Evolutionary conservation across 306 rosid genomes (phyloP), one percentile per base, ranked within the genome.

Genomic region (Medicago lupulina): DNA sequence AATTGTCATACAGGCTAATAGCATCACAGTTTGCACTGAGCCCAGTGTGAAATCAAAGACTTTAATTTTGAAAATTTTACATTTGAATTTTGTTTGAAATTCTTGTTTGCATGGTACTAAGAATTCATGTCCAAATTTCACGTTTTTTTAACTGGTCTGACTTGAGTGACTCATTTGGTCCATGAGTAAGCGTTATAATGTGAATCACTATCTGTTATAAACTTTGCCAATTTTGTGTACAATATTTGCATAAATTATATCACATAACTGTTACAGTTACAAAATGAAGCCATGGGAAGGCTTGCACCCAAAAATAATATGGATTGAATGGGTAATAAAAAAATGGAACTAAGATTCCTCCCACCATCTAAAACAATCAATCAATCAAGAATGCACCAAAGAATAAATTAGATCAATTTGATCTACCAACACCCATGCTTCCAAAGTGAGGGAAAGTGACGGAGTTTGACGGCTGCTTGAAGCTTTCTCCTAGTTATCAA

Each of bases 401-500:
- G 65, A 77, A 80, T 76, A 74, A 81, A 51, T 43, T 76, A 43
- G 85, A 77, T 79, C 88, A 82, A 75, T 80, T 40, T 72, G 80
- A 80, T 74, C 85, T 83, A 84, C 73, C 84, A 76, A 49, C 67
- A 72, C 71, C 58, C 74, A 60, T 39, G 79, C 70, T 83, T 83
- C 86, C 78, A 63, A 65, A 71, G 25, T 49, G 75, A 71, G 78
- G 83, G 71, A 80, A 80, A 74, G 43, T 44, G 59, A 83, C 71
- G 84, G 17, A 67, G 16, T 74, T 73, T 41, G 51, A 60, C 43
- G 21, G 55, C 81, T 43, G 49, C 25, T 60, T 74, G 51, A 61
- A 75, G 36, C 25, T 46, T 8, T 41, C 63, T 75, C 66, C 87
- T 96, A 96, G 89, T 81, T 83, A 83, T 92, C 99, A 40, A 86